Base-by-base conservation (phyloP, 805 yeast species). In the Kodamaea leandrae region DNA sequence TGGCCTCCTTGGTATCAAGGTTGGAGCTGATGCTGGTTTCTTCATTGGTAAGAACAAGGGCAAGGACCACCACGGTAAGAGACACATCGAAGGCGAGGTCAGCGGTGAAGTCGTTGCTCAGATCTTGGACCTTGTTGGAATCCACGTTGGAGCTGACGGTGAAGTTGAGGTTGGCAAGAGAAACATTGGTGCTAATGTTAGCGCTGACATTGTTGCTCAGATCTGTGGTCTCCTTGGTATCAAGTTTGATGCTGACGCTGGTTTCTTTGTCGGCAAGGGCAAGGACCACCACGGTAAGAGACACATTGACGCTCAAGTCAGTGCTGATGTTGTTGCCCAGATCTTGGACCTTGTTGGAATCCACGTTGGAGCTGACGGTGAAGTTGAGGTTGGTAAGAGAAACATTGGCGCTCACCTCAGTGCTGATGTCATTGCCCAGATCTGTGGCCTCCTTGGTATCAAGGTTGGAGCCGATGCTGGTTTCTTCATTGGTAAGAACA, bases 371-470 rank as follows among this genome's bases (percentile, higher is more conserved):
- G 21, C 36, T 20, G 36, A 29, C 8, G 46, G 17, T 12, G 40
- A 17, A 6, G 36, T 18, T 21, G 37, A 6, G 10, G 10, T 24
- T 32, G 29, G 24, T 13, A 46, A 46, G 42, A 46, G 49, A 42
- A 37, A 42, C 15, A 15, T 45, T 23, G 42, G 41, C 23, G 46
- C 41, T 16, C 45, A 38, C 16, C 42, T 37, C 33, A 44, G 37
- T 25, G 47, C 47, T 27, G 41, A 44, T 14, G 48, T 44, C 41
- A 43, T 46, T 23, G 44, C 53, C 8, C 46, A 48, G 21, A 21
- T 33, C 10, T 25, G 25, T 16, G 38, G 38, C 6, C 18, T 36
- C n/a, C 29, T 39, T 10, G 46, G 44, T 29, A 21, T 42, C 37
- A 38, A 24, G 23, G 48, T 21, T 16, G 44, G 43, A 9, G 53